Evolutionary conservation across 2,329 filamentous ascomycete genomes (phyloP), one percentile per base, ranked within the genome.

Genomic region (Gremmenia infestans): DNA sequence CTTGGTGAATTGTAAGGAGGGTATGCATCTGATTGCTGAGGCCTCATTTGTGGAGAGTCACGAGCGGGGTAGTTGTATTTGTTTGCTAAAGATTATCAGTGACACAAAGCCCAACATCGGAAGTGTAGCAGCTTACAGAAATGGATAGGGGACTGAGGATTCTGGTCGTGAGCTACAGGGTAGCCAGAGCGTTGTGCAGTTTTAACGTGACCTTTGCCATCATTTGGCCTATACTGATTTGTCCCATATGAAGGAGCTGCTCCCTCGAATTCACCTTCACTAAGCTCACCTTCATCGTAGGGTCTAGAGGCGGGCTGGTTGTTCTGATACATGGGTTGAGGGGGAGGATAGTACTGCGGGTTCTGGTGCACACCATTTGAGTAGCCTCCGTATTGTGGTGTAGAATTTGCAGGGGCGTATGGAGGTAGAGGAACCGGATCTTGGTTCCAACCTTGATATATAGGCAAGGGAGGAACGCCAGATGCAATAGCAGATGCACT

Each of bases 201-300:
- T 48, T 64, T 59, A 48, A 53, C 43, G 53, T 67, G 66, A n/a
- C 55, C 57, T 19, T 47, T 60, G 4, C 58, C 55, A 54, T 61
- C 57, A 53, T 59, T 63, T n/a, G 50, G 52, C 49, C 52, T 49
- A 83, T 61, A 65, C 15, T 63, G 60, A 47, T 48, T 51, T 25
- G 55, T 40, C 9, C 57, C 57, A 59, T 64, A 63, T 14, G 45
- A 15, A 48, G 45, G 28, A 25, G 50, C 53, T 36, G 49, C 48
- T 25, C 50, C 79, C 50, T 83, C 80, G 49, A 80, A 77, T 63
- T 87, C 84, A 17, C 78, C 81, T 64, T 93, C 89, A 60, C 83
- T 88, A 32, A 94, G 70, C 69, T 95, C 90, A 15, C 88, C 89
- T 65, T 95, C 89, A 66, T 94, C 89, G 25, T 72, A 65, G 36